phyloP scores from a whole-genome alignment of 306 rosid species.

The Ceratonia siliqua region DNA sequence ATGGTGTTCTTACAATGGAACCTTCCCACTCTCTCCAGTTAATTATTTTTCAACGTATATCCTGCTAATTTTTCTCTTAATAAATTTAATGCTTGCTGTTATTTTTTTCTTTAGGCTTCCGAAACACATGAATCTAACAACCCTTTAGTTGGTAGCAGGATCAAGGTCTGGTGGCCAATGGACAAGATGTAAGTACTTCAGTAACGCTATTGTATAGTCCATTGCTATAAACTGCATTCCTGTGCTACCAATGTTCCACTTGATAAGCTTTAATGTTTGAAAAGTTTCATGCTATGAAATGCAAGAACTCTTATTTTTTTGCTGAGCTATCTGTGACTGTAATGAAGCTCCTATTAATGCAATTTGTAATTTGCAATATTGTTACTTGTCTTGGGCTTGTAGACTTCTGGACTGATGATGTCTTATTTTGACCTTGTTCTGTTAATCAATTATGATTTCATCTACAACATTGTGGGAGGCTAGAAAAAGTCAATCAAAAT shows the following conservation, averaged over 20 bases:
- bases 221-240: slow-evolving; percentile 15
- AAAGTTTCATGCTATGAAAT: background rate
- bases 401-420: background rate
- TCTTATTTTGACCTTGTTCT: background rate
- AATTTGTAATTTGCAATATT: background rate
- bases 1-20: background rate
- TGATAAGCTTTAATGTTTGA: slow-evolving; percentile 1
- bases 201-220: slow-evolving; percentile 18
- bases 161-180: slow-evolving; percentile 87
- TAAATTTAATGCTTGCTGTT: background rate
- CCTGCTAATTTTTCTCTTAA: background rate
- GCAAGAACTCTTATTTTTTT: background rate
- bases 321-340: background rate
- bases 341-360: background rate
- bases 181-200: slow-evolving; percentile 64
- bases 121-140: slow-evolving; percentile 33
- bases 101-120: slow-evolving; percentile 40
- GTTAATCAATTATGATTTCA: background rate
- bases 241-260: background rate
- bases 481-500: background rate
- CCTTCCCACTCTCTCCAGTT: background rate
- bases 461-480: background rate
- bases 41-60: slow-evolving; percentile 1
- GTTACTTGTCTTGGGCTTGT: background rate
- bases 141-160: slow-evolving; percentile 54